Evolutionary conservation across 2,329 filamentous ascomycete genomes (phyloP).

Genomic region (Grosmannia penicillata): DNA sequence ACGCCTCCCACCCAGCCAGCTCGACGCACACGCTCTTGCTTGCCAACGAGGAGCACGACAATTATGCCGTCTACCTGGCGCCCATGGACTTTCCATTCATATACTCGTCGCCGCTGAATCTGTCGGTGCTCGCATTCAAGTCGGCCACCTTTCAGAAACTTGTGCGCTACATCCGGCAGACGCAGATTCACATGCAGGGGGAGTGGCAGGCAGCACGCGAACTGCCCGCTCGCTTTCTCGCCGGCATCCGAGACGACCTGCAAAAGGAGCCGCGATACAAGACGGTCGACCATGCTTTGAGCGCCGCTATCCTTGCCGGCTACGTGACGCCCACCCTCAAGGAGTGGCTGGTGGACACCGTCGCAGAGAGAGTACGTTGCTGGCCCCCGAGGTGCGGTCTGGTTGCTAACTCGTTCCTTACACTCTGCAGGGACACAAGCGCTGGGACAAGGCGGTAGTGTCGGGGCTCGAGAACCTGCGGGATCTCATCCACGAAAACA

Average conservation of each 20-base stretch:
- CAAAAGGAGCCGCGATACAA: slow-evolving; percentile 42
- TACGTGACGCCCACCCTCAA: slow-evolving; percentile 60
- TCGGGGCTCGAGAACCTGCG: slow-evolving; percentile 66
- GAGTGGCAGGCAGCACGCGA: slow-evolving; percentile 78
- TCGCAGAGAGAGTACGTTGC: slow-evolving; percentile 68
- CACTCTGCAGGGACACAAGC: slow-evolving; percentile 63
- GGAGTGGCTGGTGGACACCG: slow-evolving; percentile 78
- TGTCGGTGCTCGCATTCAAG: slow-evolving; percentile 74
- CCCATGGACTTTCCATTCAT: slow-evolving; percentile 77
- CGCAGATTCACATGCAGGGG: slow-evolving; percentile 60
- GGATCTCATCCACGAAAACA: slow-evolving; percentile 68
- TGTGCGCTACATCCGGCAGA: slow-evolving; percentile 70
- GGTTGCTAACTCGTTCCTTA: too few species aligned
- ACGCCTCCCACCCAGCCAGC: slow-evolving; percentile 57
- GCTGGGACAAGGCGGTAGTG: slow-evolving; percentile 82
- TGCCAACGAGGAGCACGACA: slow-evolving; percentile 18
- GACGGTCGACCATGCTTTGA: slow-evolving; percentile 59
- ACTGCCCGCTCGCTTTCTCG: slow-evolving; percentile 63
- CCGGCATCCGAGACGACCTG: slow-evolving; percentile 62
- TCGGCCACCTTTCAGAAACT: slow-evolving; percentile 79
- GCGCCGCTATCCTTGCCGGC: slow-evolving; percentile 73
- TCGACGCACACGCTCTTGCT: slow-evolving; percentile 66
- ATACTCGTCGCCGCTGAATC: slow-evolving; percentile 59
- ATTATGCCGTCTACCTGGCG: slow-evolving; percentile 42
- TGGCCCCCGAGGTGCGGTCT: too few species aligned